Evolutionary conservation across 805 yeast species (phyloP).

Genomic region (Millerago galiae): DNA sequence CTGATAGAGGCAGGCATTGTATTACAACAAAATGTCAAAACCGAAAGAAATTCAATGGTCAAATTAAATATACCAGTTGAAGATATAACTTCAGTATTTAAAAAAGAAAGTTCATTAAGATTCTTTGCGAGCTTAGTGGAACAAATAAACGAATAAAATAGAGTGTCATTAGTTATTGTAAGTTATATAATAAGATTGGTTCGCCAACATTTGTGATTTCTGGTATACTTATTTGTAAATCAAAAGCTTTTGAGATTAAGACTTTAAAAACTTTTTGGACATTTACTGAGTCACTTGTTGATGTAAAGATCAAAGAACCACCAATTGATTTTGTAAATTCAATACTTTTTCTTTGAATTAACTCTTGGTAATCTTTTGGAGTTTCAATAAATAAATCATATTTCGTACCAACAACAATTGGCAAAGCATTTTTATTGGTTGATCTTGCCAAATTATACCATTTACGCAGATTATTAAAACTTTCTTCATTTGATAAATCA

Average conservation of each 20-base stretch:
- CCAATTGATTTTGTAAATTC: constrained; percentile 86
- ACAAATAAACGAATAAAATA: neutral
- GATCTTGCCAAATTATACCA: constrained; percentile 94
- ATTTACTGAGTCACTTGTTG: constrained; percentile 87
- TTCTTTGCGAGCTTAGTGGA: constrained; percentile 11
- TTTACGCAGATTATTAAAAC: constrained; percentile 82
- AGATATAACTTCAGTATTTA: constrained; percentile 56
- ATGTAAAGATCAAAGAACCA: constrained; percentile 77
- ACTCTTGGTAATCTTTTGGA: constrained; percentile 74
- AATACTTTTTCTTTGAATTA: constrained; percentile 75
- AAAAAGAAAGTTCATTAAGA: constrained; percentile 42
- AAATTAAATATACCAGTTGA: constrained; percentile 66
- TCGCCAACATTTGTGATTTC: constrained; percentile 87
- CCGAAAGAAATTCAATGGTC: constrained; percentile 61
- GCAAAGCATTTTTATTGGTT: constrained; percentile 84
- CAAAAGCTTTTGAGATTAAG: constrained; percentile 85
- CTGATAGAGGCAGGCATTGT: constrained; percentile 75
- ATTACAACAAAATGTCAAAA: constrained; percentile 52
- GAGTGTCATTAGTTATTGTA: neutral
- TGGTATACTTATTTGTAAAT: constrained; percentile 64
- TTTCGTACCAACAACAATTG: constrained; percentile 88
- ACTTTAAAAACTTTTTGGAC: constrained; percentile 92
- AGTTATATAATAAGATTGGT: constrained; percentile 68
- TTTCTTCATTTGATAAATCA: constrained; percentile 81
- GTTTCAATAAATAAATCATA: constrained; percentile 81